Percentiles rank a stretch among this genome's conserved stretches.
These are phyloP conservation scores for Theobroma grandiflorum DNA, from an alignment of 441 rosid species.

Conservation along the genomic window DNA sequence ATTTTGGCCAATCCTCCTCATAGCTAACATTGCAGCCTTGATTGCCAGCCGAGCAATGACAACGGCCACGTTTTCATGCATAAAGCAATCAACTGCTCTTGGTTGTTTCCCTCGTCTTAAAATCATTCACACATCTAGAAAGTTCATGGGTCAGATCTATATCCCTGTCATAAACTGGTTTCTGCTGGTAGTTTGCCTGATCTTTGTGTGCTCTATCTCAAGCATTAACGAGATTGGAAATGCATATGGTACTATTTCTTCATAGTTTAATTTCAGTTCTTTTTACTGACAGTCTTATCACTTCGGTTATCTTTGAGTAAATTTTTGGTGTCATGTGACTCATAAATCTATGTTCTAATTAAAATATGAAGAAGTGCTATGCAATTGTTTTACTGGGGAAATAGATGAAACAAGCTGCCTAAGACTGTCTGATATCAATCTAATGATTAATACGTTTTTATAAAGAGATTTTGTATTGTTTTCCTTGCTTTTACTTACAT, in stretches of 20 bases:
- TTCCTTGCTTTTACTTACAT: neutral
- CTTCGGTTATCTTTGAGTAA: constrained; percentile 4
- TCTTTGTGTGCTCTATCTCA: constrained; percentile 78
- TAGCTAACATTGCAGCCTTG: constrained; percentile 91
- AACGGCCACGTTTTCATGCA: constrained; percentile 96
- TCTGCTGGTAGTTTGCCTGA: constrained; percentile 82
- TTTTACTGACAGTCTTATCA: neutral
- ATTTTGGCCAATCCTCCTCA: constrained; percentile 84
- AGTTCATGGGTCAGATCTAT: constrained; percentile 98
- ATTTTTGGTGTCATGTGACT: neutral
- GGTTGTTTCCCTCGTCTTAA: constrained; percentile 99
- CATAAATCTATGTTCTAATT: neutral
- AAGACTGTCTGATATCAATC: neutral
- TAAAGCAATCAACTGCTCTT: constrained; percentile 93
- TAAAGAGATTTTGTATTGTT: neutral
- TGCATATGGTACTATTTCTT: constrained; percentile 82
- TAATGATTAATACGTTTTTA: neutral
- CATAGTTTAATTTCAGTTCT: constrained; percentile 12
- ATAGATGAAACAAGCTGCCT: neutral
- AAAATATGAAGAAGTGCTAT: neutral
- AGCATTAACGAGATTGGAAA: constrained; percentile 92
- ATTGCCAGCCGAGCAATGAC: constrained; percentile 99
- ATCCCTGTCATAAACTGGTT: constrained; percentile 99
- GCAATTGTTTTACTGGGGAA: neutral
- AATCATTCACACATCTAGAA: constrained; percentile 95